Base-by-base conservation (phyloP, 192 early-diverging fungal species). In the Blastocladiella britannica region DNA sequence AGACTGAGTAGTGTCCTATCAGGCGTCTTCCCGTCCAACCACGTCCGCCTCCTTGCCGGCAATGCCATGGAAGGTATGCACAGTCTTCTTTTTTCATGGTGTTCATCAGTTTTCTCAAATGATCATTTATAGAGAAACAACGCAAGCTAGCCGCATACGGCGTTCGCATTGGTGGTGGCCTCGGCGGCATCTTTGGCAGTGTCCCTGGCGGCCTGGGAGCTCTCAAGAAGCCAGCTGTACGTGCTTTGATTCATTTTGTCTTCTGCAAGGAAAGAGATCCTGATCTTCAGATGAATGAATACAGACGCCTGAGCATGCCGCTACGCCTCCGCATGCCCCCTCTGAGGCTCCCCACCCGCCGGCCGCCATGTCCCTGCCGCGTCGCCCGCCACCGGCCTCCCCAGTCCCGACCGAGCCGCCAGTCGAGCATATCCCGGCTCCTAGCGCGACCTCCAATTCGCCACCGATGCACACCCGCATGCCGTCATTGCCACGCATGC, bases 21-120 rank as follows among this genome's bases (percentile, higher is more conserved):
- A n/a, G 37, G 37, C 37, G n/a, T 47, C n/a, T 47, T 47, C 37
- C 37, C 37, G 37, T 9, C 37, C 37, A 47, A 47, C 37, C 37
- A 47, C 15, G 37, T 47, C 37, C 12, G n/a, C 15, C 37, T 47
- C 15, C 15, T 47, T n/a, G n/a, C n/a, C n/a, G 15, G 37, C 12
- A 47, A 47, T 20, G 15, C 15, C 12, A 2, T 47, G 15, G 5
- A 20, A 47, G 2, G 37, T 20, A 20, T 20, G 37, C 37, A n/a
- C n/a, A n/a, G n/a, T n/a, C n/a, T n/a, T n/a, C n/a, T n/a, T n/a
- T n/a, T n/a, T n/a, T n/a, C n/a, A n/a, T n/a, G n/a, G n/a, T n/a
- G n/a, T n/a, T n/a, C n/a, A n/a, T n/a, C n/a, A n/a, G n/a, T n/a
- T n/a, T n/a, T n/a, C n/a, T n/a, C n/a, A n/a, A n/a, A n/a, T n/a